A percentile compares a stretch with the other conserved stretches of the same genome.
Conservation (phyloP, 805 yeast species). For the Saccharomycopsis schoenii region DNA sequence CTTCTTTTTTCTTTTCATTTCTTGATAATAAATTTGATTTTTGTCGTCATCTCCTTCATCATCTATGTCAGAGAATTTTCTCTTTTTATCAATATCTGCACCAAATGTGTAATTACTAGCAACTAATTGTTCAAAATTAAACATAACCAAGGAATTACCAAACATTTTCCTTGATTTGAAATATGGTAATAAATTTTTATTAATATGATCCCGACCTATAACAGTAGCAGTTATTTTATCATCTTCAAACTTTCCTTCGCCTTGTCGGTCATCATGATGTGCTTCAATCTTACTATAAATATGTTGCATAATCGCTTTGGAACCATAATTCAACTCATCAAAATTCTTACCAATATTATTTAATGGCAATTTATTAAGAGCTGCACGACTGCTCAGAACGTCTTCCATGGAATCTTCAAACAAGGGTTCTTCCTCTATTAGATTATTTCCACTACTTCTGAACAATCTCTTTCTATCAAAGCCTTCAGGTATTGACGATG, state of each 20-base stretch:
- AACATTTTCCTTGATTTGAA: not conserved
- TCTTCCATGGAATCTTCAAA: constrained; percentile 1
- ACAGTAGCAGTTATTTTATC: not conserved
- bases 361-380: not conserved
- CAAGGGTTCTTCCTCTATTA: not conserved
- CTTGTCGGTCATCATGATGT: not conserved
- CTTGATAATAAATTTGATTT: not conserved
- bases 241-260: not conserved
- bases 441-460: not conserved
- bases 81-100: not conserved
- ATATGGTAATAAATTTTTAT: not conserved
- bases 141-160: constrained; percentile 2
- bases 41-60: not conserved
- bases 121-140: constrained; percentile 6
- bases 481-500: not conserved
- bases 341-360: not conserved
- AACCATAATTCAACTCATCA: not conserved
- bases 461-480: not conserved
- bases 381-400: not conserved
- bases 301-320: constrained; percentile 1
- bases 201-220: not conserved
- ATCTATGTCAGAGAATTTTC: not conserved
- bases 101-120: not conserved
- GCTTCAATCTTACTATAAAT: not conserved
- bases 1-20: not conserved